Conservation (phyloP, 495 filamentous ascomycete species). For the Astrocystis sublimbata region DNA sequence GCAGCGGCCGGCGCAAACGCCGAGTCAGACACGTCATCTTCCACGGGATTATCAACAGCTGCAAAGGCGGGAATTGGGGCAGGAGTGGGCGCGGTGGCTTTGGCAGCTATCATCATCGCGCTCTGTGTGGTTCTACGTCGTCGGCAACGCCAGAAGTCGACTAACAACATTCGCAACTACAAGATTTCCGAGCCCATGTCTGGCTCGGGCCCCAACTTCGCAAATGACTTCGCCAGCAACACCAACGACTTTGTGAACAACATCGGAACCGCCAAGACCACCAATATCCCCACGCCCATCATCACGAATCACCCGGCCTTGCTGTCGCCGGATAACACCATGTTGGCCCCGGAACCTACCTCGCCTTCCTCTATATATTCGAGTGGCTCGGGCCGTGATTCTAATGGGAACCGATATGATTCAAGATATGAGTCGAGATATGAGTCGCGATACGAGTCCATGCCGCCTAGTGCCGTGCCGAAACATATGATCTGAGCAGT, state of each 20-base stretch:
- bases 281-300: constrained; percentile 22
- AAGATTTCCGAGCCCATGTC: constrained; percentile 49
- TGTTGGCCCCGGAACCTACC: background rate
- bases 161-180: constrained; percentile 24
- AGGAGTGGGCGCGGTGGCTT: constrained; percentile 36
- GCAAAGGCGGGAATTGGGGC: constrained; percentile 49
- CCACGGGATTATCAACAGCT: constrained; percentile 31
- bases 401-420: constrained; percentile 48
- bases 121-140: constrained; percentile 35
- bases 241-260: constrained; percentile 34
- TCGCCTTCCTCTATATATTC: constrained; percentile 24
- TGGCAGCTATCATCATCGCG: constrained; percentile 31
- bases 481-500: constrained; percentile 46
- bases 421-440: constrained; percentile 53
- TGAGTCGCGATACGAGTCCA: constrained; percentile 53
- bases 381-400: constrained; percentile 35
- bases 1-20: constrained; percentile 1
- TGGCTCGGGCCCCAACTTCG: constrained; percentile 36
- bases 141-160: constrained; percentile 25
- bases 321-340: too few species aligned
- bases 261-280: constrained; percentile 18
- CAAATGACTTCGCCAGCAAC: too few species aligned
- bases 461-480: constrained; percentile 44
- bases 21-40: background rate
- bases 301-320: constrained; percentile 10